Evolutionary conservation across 2,329 filamentous ascomycete genomes (phyloP).

Genomic region (Xylaria digitata): DNA sequence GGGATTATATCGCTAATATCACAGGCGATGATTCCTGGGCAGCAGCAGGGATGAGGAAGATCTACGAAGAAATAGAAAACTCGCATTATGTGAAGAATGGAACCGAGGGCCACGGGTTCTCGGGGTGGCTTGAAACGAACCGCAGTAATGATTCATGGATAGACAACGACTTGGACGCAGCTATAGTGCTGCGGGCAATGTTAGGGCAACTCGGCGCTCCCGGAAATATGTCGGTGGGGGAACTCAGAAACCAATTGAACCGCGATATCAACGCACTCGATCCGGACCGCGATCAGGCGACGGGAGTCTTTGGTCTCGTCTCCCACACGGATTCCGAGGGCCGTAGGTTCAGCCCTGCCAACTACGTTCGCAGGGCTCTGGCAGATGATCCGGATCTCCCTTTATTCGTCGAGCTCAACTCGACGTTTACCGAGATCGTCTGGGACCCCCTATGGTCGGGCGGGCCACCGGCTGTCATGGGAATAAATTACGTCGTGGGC

Average conservation of each 20-base stretch:
- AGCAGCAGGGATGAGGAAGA: conserved; percentile 44
- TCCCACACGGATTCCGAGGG: conserved; percentile 39
- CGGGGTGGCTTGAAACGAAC: conserved; percentile 44
- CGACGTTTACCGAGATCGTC: conserved; percentile 40
- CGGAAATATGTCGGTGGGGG: conserved; percentile 38
- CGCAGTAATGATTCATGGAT: conserved; percentile 38
- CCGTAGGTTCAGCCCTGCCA: conserved; percentile 38
- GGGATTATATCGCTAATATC: conserved; percentile 55
- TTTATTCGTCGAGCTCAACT: conserved; percentile 36
- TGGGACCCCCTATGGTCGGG: conserved; percentile 40
- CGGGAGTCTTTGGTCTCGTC: conserved; percentile 42
- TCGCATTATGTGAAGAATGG: conserved; percentile 53
- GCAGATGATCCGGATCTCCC: conserved; percentile 39
- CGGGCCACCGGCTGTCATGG: conserved; percentile 41
- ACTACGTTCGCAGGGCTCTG: conserved; percentile 41
- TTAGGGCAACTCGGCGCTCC: conserved; percentile 30
- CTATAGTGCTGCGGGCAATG: conserved; percentile 35
- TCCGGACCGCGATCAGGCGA: conserved; percentile 38
- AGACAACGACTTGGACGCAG: conserved; percentile 37
- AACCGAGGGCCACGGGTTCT: conserved; percentile 49
- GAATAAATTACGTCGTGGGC: conserved; percentile 39
- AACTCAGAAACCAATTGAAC: conserved; percentile 37
- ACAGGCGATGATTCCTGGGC: conserved; percentile 47
- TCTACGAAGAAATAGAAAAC: conserved; percentile 45
- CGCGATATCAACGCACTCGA: conserved; percentile 42